These are phyloP conservation scores for Penicillium sp. DNA, from an alignment of 2,329 filamentous ascomycete species.

Conservation along the genomic window DNA sequence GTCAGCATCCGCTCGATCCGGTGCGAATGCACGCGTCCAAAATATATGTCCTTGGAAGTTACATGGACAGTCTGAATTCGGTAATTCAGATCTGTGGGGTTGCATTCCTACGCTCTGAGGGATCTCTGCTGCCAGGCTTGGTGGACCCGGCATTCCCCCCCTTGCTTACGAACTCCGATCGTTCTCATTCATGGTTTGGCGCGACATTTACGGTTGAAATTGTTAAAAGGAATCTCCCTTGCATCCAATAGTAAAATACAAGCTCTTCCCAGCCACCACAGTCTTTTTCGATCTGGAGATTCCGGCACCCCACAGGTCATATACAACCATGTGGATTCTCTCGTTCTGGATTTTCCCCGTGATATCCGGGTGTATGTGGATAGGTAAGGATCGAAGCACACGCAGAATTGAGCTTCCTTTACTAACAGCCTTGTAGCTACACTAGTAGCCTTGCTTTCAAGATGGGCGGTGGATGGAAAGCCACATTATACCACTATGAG, in stretches of 20 bases:
- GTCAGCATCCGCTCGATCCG: constrained; percentile 1
- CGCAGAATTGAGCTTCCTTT: background rate
- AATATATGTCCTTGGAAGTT: background rate
- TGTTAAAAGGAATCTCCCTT: background rate
- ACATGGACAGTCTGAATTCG: background rate
- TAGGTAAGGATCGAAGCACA: constrained; percentile 1
- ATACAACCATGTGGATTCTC: constrained; percentile 8
- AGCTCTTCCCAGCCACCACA: background rate
- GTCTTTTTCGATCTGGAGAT: background rate
- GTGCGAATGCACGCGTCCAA: background rate
- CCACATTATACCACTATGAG: constrained; percentile 5
- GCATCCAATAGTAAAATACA: background rate
- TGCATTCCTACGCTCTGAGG: background rate
- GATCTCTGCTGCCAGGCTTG: background rate
- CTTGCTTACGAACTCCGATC: background rate
- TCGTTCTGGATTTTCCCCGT: constrained; percentile 11
- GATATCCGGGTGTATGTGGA: constrained; percentile 10
- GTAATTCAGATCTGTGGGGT: background rate
- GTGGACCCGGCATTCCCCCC: background rate
- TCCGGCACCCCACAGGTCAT: background rate
- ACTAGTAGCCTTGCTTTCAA: constrained; percentile 4
- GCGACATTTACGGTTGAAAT: background rate
- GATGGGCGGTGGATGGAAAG: constrained; percentile 10
- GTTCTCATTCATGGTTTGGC: background rate
- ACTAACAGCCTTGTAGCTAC: constrained; percentile 3